Evolutionary conservation across 179 eudicot genomes (phyloP), one percentile per base, ranked within the genome.

Genomic region (Pouteria campechiana): DNA sequence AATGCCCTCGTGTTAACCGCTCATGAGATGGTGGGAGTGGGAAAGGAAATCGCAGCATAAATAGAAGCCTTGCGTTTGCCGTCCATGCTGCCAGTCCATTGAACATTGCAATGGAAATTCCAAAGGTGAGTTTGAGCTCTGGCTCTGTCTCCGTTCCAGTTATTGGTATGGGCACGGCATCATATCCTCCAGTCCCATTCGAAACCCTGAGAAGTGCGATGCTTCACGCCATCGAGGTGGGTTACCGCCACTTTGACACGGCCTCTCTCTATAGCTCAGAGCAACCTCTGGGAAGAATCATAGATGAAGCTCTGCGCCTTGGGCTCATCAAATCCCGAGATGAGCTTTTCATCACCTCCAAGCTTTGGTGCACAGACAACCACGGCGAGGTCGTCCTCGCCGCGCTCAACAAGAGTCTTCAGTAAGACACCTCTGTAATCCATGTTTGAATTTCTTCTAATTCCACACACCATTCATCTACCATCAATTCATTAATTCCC

Each of bases 351-450:
- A 38, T 73, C 50, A 73, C 79, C 21, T 63, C 79, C 6, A 73
- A 82, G 69, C 60, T 79, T 4, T 75, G 83, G 79, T 52, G 63
- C 44, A 49, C 33, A 18, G 68, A 60, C 30, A 68, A 76, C 8
- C 68, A 63, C 6, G 44, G 11, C 14, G 41, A 47, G 32, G 68
- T 41, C 34, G 57, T 64, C 18, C 53, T 78, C 14, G 72, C 79
- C 12, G 72, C 79, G 16, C 67, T 69, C 31, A 48, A 61, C 20
- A 60, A 53, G 17, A 55, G 72, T 5, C 72, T 76, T 28, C 38
- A 37, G 83, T 71, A 42, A 28, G 20, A 3, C 19, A 28, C 15
- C 10, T 42, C n/a, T n/a, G n/a, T n/a, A n/a, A n/a, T n/a, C n/a
- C n/a, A n/a, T n/a, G n/a, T n/a, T n/a, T n/a, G n/a, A n/a, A n/a